Base-by-base conservation (phyloP, 2,329 filamentous ascomycete species). In the Aspergillus luchuensis region DNA sequence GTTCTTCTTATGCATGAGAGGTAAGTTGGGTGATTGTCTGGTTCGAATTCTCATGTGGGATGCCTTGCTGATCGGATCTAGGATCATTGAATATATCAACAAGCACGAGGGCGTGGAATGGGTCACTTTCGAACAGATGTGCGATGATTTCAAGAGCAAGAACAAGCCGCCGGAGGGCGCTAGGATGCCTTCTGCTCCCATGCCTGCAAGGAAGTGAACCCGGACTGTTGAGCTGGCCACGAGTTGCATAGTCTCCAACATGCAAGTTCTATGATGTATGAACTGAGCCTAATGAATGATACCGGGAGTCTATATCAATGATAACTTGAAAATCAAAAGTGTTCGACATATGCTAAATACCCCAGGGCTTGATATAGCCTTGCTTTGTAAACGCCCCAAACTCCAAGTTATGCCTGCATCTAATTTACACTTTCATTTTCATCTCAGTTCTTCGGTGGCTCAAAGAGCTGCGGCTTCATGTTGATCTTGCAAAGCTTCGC, bases 401-500 rank as follows among this genome's bases (percentile, higher is more conserved):
- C 63, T 65, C 63, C 60, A 45, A 55, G 41, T 64, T 66, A 72
- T 72, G 67, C 67, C 61, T 61, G 21, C 38, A 39, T 53, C 64
- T 53, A 61, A 52, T 33, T 28, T 51, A 45, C 25, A 17, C 48
- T 30, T 11, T 30, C 11, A 19, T 17, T 41, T n/a, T 39, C 23
- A 28, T 21, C 43, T 72, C 59, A 75, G 48, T 67, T 68, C 60
- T 70, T 72, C 8, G 78, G 76, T 5, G 82, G 75, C 41, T 79
- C 82, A 73, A 97, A 97, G 63, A 90, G 84, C 74, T 90, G 89
- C 3, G 92, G 90, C 72, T 96, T 91, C 94, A 99, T 98, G 77
- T 97, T 97, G 75, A 98, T 89, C 82, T 90, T 96, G 80, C 92
- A 95, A 59, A 99, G 82, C 70, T 94, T 89, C 15, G 91, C 92